Conservation (phyloP, 2,329 filamentous ascomycete species). For the Hypoxylon sp. region DNA sequence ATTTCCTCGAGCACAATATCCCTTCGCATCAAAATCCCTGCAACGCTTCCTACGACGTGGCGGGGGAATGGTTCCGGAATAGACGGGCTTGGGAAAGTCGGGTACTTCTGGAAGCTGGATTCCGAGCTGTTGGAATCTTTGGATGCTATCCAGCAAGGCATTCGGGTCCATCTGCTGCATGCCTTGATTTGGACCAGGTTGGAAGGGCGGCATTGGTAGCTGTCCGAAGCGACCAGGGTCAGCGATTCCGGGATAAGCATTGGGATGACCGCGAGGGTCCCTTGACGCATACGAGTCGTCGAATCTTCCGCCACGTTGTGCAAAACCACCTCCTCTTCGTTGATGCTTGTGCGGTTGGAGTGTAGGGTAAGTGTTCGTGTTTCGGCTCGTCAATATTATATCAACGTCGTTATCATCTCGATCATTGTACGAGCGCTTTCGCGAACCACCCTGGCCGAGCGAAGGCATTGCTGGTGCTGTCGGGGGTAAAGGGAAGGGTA, state of each 20-base stretch:
- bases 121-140: conserved; percentile 68
- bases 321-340: conserved; percentile 59
- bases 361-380: conserved; percentile 31
- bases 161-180: conserved; percentile 64
- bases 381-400: conserved; percentile 44
- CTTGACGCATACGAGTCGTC: conserved; percentile 47
- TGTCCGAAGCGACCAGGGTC: conserved; percentile 32
- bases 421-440: conserved; percentile 67
- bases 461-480: conserved; percentile 16
- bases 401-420: conserved; percentile 54
- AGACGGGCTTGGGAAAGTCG: conserved; percentile 47
- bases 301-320: conserved; percentile 48
- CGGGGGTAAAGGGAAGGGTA: conserved; percentile 23
- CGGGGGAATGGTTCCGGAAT: conserved; percentile 36
- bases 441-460: conserved; percentile 43
- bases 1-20: conserved; percentile 73
- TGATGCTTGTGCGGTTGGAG: conserved; percentile 67
- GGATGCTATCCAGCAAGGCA: conserved; percentile 68
- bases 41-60: conserved; percentile 61
- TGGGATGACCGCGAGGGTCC: conserved; percentile 40
- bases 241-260: conserved; percentile 9
- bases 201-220: conserved; percentile 38
- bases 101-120: conserved; percentile 56
- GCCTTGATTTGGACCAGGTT: conserved; percentile 34
- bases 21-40: conserved; percentile 75